phyloP scores from a whole-genome alignment of 768 basidiomycete genomes.

The Lepiota venenata region DNA sequence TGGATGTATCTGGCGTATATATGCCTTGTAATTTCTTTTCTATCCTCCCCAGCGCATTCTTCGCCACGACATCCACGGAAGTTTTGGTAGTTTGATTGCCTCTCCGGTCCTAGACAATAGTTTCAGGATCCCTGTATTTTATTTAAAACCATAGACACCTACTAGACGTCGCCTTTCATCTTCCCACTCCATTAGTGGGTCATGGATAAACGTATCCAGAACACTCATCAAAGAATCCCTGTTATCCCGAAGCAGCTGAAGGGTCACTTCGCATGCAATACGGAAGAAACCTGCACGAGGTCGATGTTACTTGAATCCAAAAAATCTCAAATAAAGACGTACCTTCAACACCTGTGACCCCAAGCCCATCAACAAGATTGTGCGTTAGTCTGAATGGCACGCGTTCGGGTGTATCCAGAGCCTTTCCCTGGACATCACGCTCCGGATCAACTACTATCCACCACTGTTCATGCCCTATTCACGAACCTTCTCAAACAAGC shows the following conservation, averaged over 20 bases:
- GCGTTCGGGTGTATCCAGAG: slow-evolving; percentile 82
- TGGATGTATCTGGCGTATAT: slow-evolving; percentile 51
- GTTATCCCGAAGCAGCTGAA: slow-evolving; percentile 85
- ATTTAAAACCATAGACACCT: slow-evolving; percentile 13
- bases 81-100: slow-evolving; percentile 40
- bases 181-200: slow-evolving; percentile 96
- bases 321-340: slow-evolving; percentile 4
- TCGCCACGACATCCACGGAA: slow-evolving; percentile 62
- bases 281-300: slow-evolving; percentile 72
- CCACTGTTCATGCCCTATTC: neutral
- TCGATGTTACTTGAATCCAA: neutral
- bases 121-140: neutral
- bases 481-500: slow-evolving; percentile 90
- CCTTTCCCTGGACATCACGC: slow-evolving; percentile 53
- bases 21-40: slow-evolving; percentile 79
- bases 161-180: slow-evolving; percentile 72
- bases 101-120: slow-evolving; percentile 38
- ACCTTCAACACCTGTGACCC: slow-evolving; percentile 93
- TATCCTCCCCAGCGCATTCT: slow-evolving; percentile 76
- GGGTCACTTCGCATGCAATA: slow-evolving; percentile 85
- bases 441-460: neutral
- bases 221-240: slow-evolving; percentile 94
- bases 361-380: slow-evolving; percentile 89
- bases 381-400: slow-evolving; percentile 95
- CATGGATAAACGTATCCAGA: slow-evolving; percentile 94